Evolutionary conservation across 306 rosid genomes (phyloP).

Genomic region (Abrus precatorius): DNA sequence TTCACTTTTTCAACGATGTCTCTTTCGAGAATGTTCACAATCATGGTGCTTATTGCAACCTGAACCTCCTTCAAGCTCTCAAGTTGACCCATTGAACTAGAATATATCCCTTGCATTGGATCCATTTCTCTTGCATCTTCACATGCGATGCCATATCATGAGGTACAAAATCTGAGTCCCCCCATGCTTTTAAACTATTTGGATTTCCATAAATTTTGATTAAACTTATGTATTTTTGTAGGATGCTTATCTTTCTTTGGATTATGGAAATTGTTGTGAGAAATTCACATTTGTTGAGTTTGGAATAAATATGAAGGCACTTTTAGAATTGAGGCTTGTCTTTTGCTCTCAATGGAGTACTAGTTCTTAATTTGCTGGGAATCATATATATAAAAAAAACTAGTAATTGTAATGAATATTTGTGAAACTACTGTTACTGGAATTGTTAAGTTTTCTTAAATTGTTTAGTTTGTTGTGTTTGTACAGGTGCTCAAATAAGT

Average conservation of each 20-base stretch:
- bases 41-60: constrained; percentile 1
- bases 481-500: constrained; percentile 2
- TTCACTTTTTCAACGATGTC: neutral
- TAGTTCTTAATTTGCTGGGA: constrained; percentile 8
- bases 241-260: constrained; percentile 14
- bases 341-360: neutral
- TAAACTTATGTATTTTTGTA: constrained; percentile 1
- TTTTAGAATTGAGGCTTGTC: constrained; percentile 23
- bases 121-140: constrained; percentile 3
- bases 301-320: constrained; percentile 13
- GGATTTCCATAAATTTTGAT: neutral
- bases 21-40: constrained; percentile 4
- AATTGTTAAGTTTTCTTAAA: neutral
- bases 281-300: neutral
- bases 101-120: constrained; percentile 28
- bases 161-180: constrained; percentile 26
- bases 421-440: constrained; percentile 3
- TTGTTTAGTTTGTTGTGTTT: constrained; percentile 4
- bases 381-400: neutral
- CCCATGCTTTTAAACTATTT: neutral
- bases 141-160: neutral
- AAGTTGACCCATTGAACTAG: constrained; percentile 29
- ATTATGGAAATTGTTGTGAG: neutral
- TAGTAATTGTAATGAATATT: constrained; percentile 3
- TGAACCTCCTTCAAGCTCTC: constrained; percentile 7